phyloP scores from a whole-genome alignment of 345 rosid species.

The Cardiospermum halicacabum region DNA sequence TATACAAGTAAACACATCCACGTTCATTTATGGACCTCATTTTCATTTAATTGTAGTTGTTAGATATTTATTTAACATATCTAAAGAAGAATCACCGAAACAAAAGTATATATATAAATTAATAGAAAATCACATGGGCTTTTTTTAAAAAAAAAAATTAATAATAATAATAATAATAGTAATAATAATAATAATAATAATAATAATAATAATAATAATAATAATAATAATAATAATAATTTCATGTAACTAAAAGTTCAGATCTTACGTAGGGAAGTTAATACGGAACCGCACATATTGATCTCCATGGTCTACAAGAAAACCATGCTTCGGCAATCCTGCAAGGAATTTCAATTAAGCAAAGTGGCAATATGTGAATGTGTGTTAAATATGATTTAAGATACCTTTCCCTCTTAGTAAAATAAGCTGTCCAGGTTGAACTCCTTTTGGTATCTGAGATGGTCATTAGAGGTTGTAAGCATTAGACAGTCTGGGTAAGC shows the following conservation, averaged over 20 bases:
- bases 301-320: slow-evolving; percentile 70
- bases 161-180: too few relatives aligned
- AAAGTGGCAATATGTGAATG: slow-evolving; percentile 7
- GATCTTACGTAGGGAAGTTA: slow-evolving; percentile 69
- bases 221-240: too few relatives aligned
- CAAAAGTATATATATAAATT: too few relatives aligned
- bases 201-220: too few relatives aligned
- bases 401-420: slow-evolving; percentile 82
- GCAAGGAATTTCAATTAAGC: slow-evolving; percentile 23
- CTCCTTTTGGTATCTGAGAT: slow-evolving; percentile 82
- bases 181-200: too few relatives aligned
- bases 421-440: slow-evolving; percentile 75
- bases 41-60: too few relatives aligned
- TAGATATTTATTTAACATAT: too few relatives aligned
- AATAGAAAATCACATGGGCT: too few relatives aligned
- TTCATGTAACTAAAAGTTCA: neutral
- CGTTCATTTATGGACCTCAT: too few relatives aligned
- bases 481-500: neutral
- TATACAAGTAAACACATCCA: neutral
- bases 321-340: slow-evolving; percentile 80
- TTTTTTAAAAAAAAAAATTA: too few relatives aligned
- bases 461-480: slow-evolving; percentile 19
- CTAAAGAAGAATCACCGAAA: too few relatives aligned
- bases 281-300: slow-evolving; percentile 83
- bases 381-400: slow-evolving; percentile 9